A percentile compares a stretch with the other conserved stretches of the same genome.
These are phyloP conservation scores for Pythium pyrilobum DNA, from an alignment of 352 stramenopile species.

Conservation along the genomic window DNA sequence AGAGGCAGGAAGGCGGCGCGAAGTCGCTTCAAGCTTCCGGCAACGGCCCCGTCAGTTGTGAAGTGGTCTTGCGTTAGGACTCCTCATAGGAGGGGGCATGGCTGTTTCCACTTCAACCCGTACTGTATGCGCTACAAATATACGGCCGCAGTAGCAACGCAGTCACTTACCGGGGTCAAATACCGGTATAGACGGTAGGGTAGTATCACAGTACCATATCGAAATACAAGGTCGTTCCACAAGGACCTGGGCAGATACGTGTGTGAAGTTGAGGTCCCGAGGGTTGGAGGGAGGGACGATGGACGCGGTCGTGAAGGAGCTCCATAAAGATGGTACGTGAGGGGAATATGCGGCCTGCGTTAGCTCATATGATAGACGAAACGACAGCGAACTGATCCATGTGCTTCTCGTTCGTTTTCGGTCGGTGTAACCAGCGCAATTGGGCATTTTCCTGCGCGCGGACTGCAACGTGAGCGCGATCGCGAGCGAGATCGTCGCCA, in stretches of 20 bases:
- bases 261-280: not conserved
- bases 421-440: slow-evolving; percentile 37
- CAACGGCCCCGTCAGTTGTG: not conserved
- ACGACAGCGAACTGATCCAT: not conserved
- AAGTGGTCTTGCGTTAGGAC: not conserved
- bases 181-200: too few species aligned
- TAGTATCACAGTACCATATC: too few species aligned
- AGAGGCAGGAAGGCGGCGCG: not conserved
- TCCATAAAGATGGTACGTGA: slow-evolving; percentile 65
- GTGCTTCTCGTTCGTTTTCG: not conserved
- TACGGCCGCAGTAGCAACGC: not conserved
- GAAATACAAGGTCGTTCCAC: too few species aligned
- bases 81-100: slow-evolving; percentile 9
- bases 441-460: slow-evolving; percentile 64
- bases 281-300: slow-evolving; percentile 20
- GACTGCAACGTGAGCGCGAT: slow-evolving; percentile 78
- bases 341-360: not conserved
- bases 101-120: slow-evolving; percentile 21
- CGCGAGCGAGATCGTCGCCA: slow-evolving; percentile 67
- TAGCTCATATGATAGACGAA: not conserved
- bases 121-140: slow-evolving; percentile 15
- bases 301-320: slow-evolving; percentile 65
- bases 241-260: too few species aligned
- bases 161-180: too few species aligned
- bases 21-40: not conserved